phyloP scores from a whole-genome alignment of 2,329 filamentous ascomycete species.

The Tolypocladium ovalisporum region DNA sequence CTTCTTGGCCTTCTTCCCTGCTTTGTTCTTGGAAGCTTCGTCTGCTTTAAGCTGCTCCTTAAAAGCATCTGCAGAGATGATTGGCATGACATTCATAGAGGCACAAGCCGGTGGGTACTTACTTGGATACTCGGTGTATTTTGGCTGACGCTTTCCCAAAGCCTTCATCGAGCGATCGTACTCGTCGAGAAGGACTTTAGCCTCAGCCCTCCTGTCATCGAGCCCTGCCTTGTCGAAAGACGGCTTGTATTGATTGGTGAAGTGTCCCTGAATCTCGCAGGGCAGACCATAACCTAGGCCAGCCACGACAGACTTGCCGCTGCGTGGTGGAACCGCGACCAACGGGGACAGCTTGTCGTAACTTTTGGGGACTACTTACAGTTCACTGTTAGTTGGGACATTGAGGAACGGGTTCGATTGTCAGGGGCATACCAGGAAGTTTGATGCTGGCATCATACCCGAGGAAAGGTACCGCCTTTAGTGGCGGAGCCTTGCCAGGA shows the following conservation, averaged over 20 bases:
- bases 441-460: constrained; percentile 27
- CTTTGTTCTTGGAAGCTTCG: constrained; percentile 33
- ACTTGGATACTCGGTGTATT: constrained; percentile 35
- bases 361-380: constrained; percentile 24
- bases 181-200: constrained; percentile 26
- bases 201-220: constrained; percentile 29
- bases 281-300: constrained; percentile 27
- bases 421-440: constrained; percentile 18
- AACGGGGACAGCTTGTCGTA: constrained; percentile 33
- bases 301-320: constrained; percentile 25
- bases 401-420: neutral
- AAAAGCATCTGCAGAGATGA: constrained; percentile 21
- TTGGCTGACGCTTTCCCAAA: constrained; percentile 30
- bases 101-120: constrained; percentile 7
- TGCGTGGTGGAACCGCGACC: constrained; percentile 28
- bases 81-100: neutral
- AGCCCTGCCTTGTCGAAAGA: constrained; percentile 26
- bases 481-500: constrained; percentile 25
- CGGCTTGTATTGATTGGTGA: constrained; percentile 29
- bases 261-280: constrained; percentile 32
- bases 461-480: constrained; percentile 27
- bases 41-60: constrained; percentile 36
- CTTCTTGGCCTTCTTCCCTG: constrained; percentile 33
- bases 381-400: neutral
- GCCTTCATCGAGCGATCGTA: constrained; percentile 30